Base-by-base conservation (phyloP, 73 alveolate genomes). In the Paramecium biaurelia region DNA sequence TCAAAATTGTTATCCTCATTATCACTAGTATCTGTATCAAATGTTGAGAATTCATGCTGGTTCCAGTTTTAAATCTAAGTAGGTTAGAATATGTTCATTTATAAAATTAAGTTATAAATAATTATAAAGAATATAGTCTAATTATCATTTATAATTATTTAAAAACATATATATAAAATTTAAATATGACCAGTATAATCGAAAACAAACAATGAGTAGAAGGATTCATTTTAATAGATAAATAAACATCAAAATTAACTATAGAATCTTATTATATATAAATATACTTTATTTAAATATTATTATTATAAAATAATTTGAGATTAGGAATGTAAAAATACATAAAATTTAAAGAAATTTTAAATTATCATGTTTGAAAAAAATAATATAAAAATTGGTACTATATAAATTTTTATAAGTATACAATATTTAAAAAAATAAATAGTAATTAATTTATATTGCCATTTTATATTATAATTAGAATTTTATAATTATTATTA, bases 1-100 rank as follows among this genome's bases (percentile, higher is more conserved):
- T 79, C 90, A 47, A 79, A 79, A 41, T 41, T 32, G 30, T 79
- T 63, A 10, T 79, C 76, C 41, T 43, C 90, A 42, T 34, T 24
- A 45, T 63, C 56, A 12, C 26, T 79, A 2, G 74, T 23, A 43
- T 23, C 26, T 1, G 70, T 24, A 24, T 79, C 90, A 26, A 30
- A 2, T 12, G 84, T 24, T 26, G 84, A 32, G 14, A 21, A 53
- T 18, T 18, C 68, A 53, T 18, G 4, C 15, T 53, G 12, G 30
- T 53, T 53, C 41, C 47, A 14, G 24, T 63, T 63, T 7, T 4
- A 5, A 11, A 4, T 63, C 21, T 7, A 12, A 23, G 15, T 30
- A 63, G 18, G 24, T 1, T 10, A 63, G 47, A 23, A 12, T 63
- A 63, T 20, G 45, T 32, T 24, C 84, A 63, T 63, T 63, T 63